phyloP scores from a whole-genome alignment of 192 early-diverging fungal genomes.

The Ambispora gerdemannii region DNA sequence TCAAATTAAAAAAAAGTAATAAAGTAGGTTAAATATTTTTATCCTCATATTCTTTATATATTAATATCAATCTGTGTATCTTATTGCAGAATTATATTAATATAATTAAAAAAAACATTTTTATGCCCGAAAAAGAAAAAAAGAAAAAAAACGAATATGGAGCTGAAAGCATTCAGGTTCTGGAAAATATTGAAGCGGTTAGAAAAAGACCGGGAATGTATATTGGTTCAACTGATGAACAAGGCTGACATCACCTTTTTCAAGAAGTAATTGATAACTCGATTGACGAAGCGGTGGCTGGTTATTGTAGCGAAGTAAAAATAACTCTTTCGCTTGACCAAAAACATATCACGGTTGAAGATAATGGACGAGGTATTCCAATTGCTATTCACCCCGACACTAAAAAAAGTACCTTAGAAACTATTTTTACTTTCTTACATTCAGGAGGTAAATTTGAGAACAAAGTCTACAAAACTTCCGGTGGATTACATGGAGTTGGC shows the following conservation, averaged over 20 bases:
- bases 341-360: not conserved
- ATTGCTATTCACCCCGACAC: constrained; percentile 8
- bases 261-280: constrained; percentile 22
- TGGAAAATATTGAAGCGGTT: constrained; percentile 6
- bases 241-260: constrained; percentile 18
- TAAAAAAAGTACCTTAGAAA: constrained; percentile 10
- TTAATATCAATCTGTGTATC: too few species aligned
- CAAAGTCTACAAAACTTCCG: constrained; percentile 22
- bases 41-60: too few species aligned
- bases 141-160: constrained; percentile 3
- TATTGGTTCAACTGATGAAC: constrained; percentile 20
- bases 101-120: too few species aligned
- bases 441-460: constrained; percentile 7
- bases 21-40: too few species aligned
- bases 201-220: constrained; percentile 7
- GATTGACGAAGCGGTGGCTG: constrained; percentile 13
- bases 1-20: too few species aligned
- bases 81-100: too few species aligned
- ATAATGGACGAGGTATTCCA: constrained; percentile 4
- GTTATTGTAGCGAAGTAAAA: constrained; percentile 4
- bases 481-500: constrained; percentile 10
- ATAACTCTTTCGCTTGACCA: constrained; percentile 14
- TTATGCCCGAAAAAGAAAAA: too few species aligned
- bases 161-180: constrained; percentile 2
- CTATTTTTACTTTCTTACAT: constrained; percentile 4